phyloP scores from a whole-genome alignment of 2,329 filamentous ascomycete genomes.

The Curvularia sp. region DNA sequence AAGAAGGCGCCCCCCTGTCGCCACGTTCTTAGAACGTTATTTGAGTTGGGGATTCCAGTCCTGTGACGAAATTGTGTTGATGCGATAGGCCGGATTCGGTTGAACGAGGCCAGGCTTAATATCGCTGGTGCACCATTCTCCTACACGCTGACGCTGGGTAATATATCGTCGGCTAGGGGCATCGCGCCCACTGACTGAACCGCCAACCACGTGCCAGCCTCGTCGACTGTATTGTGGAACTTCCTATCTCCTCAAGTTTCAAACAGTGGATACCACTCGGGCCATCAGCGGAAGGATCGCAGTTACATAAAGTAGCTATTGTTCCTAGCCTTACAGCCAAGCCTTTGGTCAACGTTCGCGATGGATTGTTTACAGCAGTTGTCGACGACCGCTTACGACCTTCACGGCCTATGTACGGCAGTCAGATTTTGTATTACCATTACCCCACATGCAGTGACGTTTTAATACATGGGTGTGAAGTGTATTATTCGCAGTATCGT shows the following conservation, averaged over 20 bases:
- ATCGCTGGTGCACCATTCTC: slow-evolving; percentile 8
- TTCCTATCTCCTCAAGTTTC: slow-evolving; percentile 4
- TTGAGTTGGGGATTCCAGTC: slow-evolving; percentile 11
- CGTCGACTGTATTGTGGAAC: slow-evolving; percentile 7
- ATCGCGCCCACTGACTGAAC: slow-evolving; percentile 1
- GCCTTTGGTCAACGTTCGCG: neutral
- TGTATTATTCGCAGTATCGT: slow-evolving; percentile 1
- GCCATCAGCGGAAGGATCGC: neutral
- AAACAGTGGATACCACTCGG: slow-evolving; percentile 7
- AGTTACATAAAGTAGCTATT: neutral
- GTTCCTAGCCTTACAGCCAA: neutral
- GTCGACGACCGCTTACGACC: neutral
- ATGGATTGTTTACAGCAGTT: neutral
- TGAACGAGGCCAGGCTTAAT: slow-evolving; percentile 14
- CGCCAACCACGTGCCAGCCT: slow-evolving; percentile 13
- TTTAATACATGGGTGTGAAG: slow-evolving; percentile 1
- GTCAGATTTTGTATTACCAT: slow-evolving; percentile 6
- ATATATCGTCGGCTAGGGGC: slow-evolving; percentile 17
- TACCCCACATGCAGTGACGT: slow-evolving; percentile 13
- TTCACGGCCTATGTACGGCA: slow-evolving; percentile 2
- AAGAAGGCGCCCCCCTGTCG: slow-evolving; percentile 5
- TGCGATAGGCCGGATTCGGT: slow-evolving; percentile 13
- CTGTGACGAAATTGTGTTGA: slow-evolving; percentile 11
- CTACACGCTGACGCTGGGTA: slow-evolving; percentile 11
- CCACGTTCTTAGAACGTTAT: slow-evolving; percentile 9